Base-by-base conservation (phyloP, 2,329 filamentous ascomycete genomes). In the Pyrenophora seminiperda region DNA sequence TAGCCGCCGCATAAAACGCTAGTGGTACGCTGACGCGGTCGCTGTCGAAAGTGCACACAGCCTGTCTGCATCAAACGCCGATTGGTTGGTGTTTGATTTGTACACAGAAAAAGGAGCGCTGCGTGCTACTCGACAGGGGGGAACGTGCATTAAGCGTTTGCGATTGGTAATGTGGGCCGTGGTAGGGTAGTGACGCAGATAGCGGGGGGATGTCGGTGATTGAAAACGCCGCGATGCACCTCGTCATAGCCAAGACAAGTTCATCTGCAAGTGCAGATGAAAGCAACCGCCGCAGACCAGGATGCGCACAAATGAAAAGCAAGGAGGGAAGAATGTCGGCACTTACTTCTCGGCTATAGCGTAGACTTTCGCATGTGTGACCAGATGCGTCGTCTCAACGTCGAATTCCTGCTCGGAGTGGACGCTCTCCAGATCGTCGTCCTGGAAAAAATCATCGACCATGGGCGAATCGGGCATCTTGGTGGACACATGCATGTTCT, bases 341-440 rank as follows among this genome's bases (percentile, higher is more conserved):
- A 72, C 72, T 65, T 71, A 74, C 69, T 80, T 80, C 62, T 80
- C 78, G 7, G 76, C 78, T 18, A 80, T 72, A 27, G 77, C 76
- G 59, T 80, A 80, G 31, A 80, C 75, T 43, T 75, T 74, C 11
- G 76, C 74, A 57, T 80, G 78, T 13, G 73, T 70, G 39, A 79
- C 55, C 5, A 79, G 69, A 59, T 78, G 71, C 5, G 76, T 70
- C 33, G 69, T 65, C 53, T 75, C 71, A 10, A 64, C 61, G 38
- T 74, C 72, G 32, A 68, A 61, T 40, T 74, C 65, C 36, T 74
- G 64, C 48, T 72, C 67, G 17, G 56, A 56, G 31, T 59, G 50
- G 14, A 61, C 50, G 24, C 39, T 54, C 44, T 73, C 68, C 34
- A 62, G 48, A n/a, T 65, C 63, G 30, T 73, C 63, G 34, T 70